phyloP scores from a whole-genome alignment of 768 basidiomycete genomes.

The Mycena indigotica region DNA sequence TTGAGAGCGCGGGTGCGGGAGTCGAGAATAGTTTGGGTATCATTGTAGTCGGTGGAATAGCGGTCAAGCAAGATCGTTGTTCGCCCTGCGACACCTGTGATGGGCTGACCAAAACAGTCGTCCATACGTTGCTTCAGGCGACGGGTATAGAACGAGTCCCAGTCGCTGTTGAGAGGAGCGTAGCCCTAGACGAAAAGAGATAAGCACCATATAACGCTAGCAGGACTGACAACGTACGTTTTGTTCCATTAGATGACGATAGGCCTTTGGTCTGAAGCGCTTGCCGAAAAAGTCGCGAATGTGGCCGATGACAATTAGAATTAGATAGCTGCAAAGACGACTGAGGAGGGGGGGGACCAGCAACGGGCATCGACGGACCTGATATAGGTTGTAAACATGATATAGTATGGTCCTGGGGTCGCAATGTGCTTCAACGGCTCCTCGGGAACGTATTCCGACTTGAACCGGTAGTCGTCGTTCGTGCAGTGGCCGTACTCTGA shows the following conservation, averaged over 20 bases:
- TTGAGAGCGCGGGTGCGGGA: constrained; percentile 87
- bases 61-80: constrained; percentile 88
- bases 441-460: constrained; percentile 59
- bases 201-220: constrained; percentile 5
- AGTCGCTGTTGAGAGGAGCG: constrained; percentile 95
- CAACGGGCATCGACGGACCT: constrained; percentile 6
- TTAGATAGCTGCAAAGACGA: constrained; percentile 70
- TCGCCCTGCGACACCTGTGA: constrained; percentile 94
- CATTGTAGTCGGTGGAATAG: constrained; percentile 78
- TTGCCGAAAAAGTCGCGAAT: constrained; percentile 95
- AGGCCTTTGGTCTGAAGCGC: constrained; percentile 65
- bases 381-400: constrained; percentile 89
- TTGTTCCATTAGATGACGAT: constrained; percentile 79
- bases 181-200: constrained; percentile 68
- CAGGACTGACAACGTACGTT: constrained; percentile 58
- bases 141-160: constrained; percentile 98
- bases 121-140: constrained; percentile 93
- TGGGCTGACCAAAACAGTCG: constrained; percentile 91
- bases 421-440: constrained; percentile 59
- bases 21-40: constrained; percentile 76
- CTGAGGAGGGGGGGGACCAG: background rate
- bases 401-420: constrained; percentile 90
- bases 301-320: constrained; percentile 91
- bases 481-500: constrained; percentile 92
- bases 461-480: constrained; percentile 72